Evolutionary conservation across 768 basidiomycete species (phyloP), one percentile per base, ranked within the genome.

Genomic region (Collybia sp.): DNA sequence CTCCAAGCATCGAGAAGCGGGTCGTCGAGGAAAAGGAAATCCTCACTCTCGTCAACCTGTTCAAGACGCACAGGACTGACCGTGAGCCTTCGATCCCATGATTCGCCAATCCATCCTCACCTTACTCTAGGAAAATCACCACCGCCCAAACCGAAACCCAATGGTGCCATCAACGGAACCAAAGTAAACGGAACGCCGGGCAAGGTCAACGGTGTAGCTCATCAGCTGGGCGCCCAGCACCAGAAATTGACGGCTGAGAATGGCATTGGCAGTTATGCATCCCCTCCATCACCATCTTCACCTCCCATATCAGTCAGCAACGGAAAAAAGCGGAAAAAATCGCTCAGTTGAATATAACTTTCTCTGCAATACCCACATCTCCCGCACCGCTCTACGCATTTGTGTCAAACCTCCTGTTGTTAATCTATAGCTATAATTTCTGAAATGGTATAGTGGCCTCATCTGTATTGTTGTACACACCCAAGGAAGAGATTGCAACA

Each of bases 321-420:
- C 45, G 74, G 77, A 19, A 77, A 71, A 61, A 82, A 82, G 58
- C 70, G 80, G 49, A 82, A 80, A 66, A 80, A 77, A 55, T 67
- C 68, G 6, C 48, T 69, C 13, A 63, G 59, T 43, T 70, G 57
- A 25, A 25, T 25, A 25, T 25, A 25, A 25, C 25, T 25, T 25
- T 25, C 8, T 25, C 8, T 25, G 8, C 25, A 25, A 25, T 25
- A 25, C 8, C 25, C 8, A 8, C 25, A 25, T 25, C 25, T 25
- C 25, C 25, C 25, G n/a, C n/a, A n/a, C n/a, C n/a, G 25, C 25
- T 25, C 25, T 8, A 25, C 25, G 25, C 25, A 25, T 25, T 25
- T 25, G 25, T 25, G 4, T 25, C 25, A 25, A 25, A 8, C 25
- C 3, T 25, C 25, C 25, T 25, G 25, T 25, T 25, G 25, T 25